Conservation (phyloP, 768 basidiomycete species). For the Macrolepiota dolichaula region DNA sequence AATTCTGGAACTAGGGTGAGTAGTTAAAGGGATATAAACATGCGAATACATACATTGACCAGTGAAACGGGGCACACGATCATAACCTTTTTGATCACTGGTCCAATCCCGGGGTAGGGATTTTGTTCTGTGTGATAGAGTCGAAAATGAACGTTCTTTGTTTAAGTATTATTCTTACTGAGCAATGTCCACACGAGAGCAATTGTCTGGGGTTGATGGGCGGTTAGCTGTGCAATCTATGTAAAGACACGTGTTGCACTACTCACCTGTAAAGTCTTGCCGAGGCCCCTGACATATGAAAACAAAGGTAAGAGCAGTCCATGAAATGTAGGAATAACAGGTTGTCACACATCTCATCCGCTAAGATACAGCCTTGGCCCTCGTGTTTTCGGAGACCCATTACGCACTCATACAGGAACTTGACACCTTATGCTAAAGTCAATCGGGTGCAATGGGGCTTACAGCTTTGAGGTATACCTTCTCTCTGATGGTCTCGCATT, state of each 20-base stretch:
- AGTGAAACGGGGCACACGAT: constrained; percentile 95
- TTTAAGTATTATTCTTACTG: constrained; percentile 44
- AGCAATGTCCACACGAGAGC: constrained; percentile 90
- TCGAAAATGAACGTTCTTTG: neutral
- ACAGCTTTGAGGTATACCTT: constrained; percentile 46
- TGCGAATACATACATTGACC: constrained; percentile 54
- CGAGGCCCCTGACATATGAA: constrained; percentile 90
- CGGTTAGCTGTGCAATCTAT: neutral
- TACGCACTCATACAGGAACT: constrained; percentile 93
- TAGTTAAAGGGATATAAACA: neutral
- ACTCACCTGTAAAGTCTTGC: constrained; percentile 84
- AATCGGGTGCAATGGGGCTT: neutral
- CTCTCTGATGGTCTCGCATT: constrained; percentile 86
- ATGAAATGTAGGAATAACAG: constrained; percentile 13
- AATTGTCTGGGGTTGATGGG: constrained; percentile 59
- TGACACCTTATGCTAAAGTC: constrained; percentile 47
- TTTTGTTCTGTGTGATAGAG: constrained; percentile 63
- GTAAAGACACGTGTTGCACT: neutral
- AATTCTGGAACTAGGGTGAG: constrained; percentile 56
- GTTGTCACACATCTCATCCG: constrained; percentile 81
- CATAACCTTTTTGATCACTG: constrained; percentile 74
- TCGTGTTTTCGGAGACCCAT: constrained; percentile 93
- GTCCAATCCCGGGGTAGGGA: constrained; percentile 57
- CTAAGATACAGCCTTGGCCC: constrained; percentile 91
- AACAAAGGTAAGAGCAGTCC: constrained; percentile 9